Conservation (phyloP, 2,329 filamentous ascomycete genomes). For the Colletotrichum gigasporum region DNA sequence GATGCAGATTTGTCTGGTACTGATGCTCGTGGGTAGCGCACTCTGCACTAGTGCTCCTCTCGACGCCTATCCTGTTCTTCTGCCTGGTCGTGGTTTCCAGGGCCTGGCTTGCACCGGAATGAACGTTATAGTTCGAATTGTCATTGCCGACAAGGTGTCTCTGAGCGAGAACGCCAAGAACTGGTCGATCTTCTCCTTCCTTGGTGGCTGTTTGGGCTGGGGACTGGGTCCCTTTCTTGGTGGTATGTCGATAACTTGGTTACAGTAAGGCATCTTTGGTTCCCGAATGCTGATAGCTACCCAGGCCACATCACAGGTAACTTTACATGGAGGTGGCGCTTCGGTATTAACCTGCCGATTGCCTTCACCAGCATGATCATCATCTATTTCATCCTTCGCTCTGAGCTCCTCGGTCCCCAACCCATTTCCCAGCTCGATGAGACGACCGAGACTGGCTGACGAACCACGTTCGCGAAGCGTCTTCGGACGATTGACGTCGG, state of each 20-base stretch:
- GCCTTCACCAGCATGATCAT: slow-evolving; percentile 60
- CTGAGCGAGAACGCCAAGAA: slow-evolving; percentile 70
- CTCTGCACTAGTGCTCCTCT: slow-evolving; percentile 68
- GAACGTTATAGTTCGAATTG: slow-evolving; percentile 66
- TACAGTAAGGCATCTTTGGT: too few species aligned
- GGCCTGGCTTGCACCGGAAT: slow-evolving; percentile 70
- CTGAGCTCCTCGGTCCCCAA: slow-evolving; percentile 65
- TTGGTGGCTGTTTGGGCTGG: slow-evolving; percentile 65
- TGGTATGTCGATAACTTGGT: slow-evolving; percentile 43
- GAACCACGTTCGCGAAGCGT: slow-evolving; percentile 50
- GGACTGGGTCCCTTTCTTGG: slow-evolving; percentile 70
- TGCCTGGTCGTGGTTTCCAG: slow-evolving; percentile 71
- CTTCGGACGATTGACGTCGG: slow-evolving; percentile 65
- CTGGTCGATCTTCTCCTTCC: slow-evolving; percentile 68
- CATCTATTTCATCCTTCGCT: slow-evolving; percentile 65
- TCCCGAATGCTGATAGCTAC: neutral
- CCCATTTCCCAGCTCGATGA: slow-evolving; percentile 55
- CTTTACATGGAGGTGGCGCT: slow-evolving; percentile 72
- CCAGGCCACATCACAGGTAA: slow-evolving; percentile 57
- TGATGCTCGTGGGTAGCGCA: slow-evolving; percentile 68
- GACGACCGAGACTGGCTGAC: slow-evolving; percentile 42
- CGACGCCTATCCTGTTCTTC: slow-evolving; percentile 64
- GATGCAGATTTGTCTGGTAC: slow-evolving; percentile 68
- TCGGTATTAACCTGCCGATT: slow-evolving; percentile 70
- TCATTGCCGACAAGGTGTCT: slow-evolving; percentile 73